These are phyloP conservation scores for Zymoseptoria ardabiliae DNA, from an alignment of 2,329 filamentous ascomycete genomes.

Conservation along the genomic window DNA sequence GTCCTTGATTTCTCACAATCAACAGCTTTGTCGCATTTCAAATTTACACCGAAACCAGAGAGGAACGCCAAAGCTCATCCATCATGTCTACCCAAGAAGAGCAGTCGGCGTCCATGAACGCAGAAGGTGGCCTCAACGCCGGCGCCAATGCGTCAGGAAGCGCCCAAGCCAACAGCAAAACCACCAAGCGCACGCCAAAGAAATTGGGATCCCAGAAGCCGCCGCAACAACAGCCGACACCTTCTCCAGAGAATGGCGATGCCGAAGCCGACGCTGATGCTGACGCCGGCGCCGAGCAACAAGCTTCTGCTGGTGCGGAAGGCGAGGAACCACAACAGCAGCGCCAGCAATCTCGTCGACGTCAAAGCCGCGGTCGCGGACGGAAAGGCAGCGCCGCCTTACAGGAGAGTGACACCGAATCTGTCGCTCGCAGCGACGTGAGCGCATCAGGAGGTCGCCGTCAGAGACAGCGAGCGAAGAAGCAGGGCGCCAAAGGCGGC, in stretches of 20 bases:
- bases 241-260: slow-evolving; percentile 38
- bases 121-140: slow-evolving; percentile 21
- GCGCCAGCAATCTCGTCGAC: slow-evolving; percentile 40
- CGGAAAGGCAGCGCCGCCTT: slow-evolving; percentile 30
- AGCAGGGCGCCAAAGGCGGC: slow-evolving; percentile 38
- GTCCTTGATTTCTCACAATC: background rate
- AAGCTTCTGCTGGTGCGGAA: slow-evolving; percentile 28
- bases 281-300: slow-evolving; percentile 34
- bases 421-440: slow-evolving; percentile 47
- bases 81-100: slow-evolving; percentile 20
- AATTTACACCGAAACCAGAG: background rate
- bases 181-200: slow-evolving; percentile 41
- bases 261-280: slow-evolving; percentile 33
- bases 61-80: slow-evolving; percentile 2
- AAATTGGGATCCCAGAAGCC: slow-evolving; percentile 42
- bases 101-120: slow-evolving; percentile 17
- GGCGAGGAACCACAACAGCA: slow-evolving; percentile 34
- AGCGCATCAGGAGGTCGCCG: slow-evolving; percentile 48
- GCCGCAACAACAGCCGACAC: slow-evolving; percentile 43
- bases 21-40: background rate
- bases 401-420: slow-evolving; percentile 47
- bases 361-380: slow-evolving; percentile 45
- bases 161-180: slow-evolving; percentile 32
- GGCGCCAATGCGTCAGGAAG: slow-evolving; percentile 25
- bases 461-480: slow-evolving; percentile 47